Evolutionary conservation across 441 rosid genomes (phyloP).

Genomic region (Adansonia grandidieri): DNA sequence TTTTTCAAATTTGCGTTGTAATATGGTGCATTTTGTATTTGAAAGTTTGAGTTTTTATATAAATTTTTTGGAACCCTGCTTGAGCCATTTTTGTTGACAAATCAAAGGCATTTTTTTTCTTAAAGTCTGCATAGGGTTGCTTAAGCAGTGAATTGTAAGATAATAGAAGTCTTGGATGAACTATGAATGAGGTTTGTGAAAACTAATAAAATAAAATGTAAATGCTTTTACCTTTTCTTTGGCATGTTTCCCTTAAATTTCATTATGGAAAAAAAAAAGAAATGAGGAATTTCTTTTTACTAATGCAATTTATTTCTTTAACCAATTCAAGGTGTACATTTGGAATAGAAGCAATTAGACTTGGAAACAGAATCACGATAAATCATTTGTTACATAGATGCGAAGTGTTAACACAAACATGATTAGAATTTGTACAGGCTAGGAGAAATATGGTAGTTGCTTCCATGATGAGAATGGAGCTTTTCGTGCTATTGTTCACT

Average conservation of each 20-base stretch:
- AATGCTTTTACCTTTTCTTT: background rate
- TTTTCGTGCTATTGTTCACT: background rate
- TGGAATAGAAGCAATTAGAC: slow-evolving; percentile 21
- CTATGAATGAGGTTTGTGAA: background rate
- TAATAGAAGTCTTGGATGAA: background rate
- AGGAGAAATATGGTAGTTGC: background rate
- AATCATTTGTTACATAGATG: background rate
- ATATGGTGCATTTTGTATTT: background rate
- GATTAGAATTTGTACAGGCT: background rate
- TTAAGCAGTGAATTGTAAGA: background rate
- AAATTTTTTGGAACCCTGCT: background rate
- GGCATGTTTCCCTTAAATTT: background rate
- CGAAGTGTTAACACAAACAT: background rate
- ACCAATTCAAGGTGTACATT: background rate
- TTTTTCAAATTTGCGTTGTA: slow-evolving; percentile 4
- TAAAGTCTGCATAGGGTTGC: background rate
- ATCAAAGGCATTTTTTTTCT: background rate
- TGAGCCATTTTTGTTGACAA: background rate
- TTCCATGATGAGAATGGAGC: background rate
- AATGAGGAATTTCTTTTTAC: background rate
- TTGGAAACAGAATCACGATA: background rate
- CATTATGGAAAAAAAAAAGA: background rate
- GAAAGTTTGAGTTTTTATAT: slow-evolving; percentile 1
- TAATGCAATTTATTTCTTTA: background rate
- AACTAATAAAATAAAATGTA: background rate